Percentiles rank a stretch among this genome's conserved stretches.
These are phyloP conservation scores for Clarireedia paspali DNA, from an alignment of 2,329 filamentous ascomycete species.

Conservation along the genomic window DNA sequence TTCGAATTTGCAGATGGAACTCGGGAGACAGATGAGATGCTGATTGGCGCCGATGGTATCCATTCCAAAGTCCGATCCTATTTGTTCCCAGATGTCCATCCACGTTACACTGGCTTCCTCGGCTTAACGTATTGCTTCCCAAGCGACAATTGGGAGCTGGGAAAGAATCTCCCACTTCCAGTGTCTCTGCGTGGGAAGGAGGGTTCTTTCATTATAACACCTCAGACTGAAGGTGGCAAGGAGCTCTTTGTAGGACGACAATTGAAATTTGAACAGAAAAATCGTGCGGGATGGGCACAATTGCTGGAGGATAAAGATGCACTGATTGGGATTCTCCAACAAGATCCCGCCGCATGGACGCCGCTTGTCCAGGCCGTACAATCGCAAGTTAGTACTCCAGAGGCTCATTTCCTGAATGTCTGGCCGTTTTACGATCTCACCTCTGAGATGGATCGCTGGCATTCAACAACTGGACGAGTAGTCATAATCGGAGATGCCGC, in stretches of 20 bases:
- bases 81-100: constrained; percentile 40
- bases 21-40: constrained; percentile 32
- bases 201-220: constrained; percentile 44
- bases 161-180: constrained; percentile 18
- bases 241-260: constrained; percentile 43
- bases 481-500: constrained; percentile 42
- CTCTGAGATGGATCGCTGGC: constrained; percentile 32
- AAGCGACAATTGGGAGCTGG: constrained; percentile 13
- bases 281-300: constrained; percentile 36
- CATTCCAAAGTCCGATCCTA: constrained; percentile 47
- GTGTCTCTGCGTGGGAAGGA: constrained; percentile 14
- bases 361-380: constrained; percentile 29
- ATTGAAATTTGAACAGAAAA: constrained; percentile 30
- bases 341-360: constrained; percentile 30
- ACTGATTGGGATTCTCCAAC: constrained; percentile 30
- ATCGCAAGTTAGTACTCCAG: constrained; percentile 29
- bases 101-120: constrained; percentile 42
- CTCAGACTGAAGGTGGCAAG: constrained; percentile 40
- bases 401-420: constrained; percentile 32
- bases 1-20: constrained; percentile 42
- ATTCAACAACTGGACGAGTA: constrained; percentile 29
- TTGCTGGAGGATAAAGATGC: constrained; percentile 34
- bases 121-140: constrained; percentile 26
- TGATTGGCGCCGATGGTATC: constrained; percentile 55
- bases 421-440: constrained; percentile 40